A percentile compares a stretch with the other conserved stretches of the same genome.
Evolutionary conservation across 805 yeast species (phyloP).

Genomic region (Sugiyamaella smithiae): DNA sequence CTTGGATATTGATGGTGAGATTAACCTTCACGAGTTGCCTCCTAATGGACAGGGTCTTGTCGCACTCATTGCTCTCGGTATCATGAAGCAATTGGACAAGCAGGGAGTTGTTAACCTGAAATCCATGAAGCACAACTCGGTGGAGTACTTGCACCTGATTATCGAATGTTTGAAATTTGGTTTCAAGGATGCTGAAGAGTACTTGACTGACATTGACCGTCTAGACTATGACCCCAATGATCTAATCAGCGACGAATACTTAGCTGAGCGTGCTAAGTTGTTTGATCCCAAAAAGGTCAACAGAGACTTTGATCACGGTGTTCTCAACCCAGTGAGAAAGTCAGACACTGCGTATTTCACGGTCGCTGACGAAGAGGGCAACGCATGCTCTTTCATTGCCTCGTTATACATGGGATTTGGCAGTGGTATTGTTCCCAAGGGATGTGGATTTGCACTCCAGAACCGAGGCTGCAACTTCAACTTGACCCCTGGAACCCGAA

Average conservation of each 20-base stretch:
- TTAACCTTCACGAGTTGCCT: slow-evolving; percentile 73
- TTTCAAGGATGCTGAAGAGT: slow-evolving; percentile 72
- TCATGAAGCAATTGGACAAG: slow-evolving; percentile 54
- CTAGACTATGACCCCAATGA: slow-evolving; percentile 38
- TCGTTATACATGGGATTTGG: slow-evolving; percentile 72
- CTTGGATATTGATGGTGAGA: slow-evolving; percentile 45
- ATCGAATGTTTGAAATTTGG: slow-evolving; percentile 69
- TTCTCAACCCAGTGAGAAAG: slow-evolving; percentile 49
- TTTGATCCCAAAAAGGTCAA: slow-evolving; percentile 45
- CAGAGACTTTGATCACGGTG: slow-evolving; percentile 44
- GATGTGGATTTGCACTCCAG: slow-evolving; percentile 64
- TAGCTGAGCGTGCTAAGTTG: slow-evolving; percentile 47
- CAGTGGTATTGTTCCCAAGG: slow-evolving; percentile 59
- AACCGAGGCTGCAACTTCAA: slow-evolving; percentile 78
- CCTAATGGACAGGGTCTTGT: slow-evolving; percentile 83
- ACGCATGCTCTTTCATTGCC: slow-evolving; percentile 78
- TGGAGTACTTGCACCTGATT: slow-evolving; percentile 65
- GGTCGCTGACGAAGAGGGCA: slow-evolving; percentile 64
- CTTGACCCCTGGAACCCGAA: slow-evolving; percentile 53
- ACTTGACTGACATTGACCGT: slow-evolving; percentile 57
- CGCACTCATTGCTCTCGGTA: slow-evolving; percentile 67
- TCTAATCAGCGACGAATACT: slow-evolving; percentile 49
- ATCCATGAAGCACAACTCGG: slow-evolving; percentile 54
- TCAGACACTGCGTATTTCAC: slow-evolving; percentile 74
- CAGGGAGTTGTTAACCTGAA: slow-evolving; percentile 42